Base-by-base conservation (phyloP, 2,329 filamentous ascomycete species). In the Emydomyces testavorans region DNA sequence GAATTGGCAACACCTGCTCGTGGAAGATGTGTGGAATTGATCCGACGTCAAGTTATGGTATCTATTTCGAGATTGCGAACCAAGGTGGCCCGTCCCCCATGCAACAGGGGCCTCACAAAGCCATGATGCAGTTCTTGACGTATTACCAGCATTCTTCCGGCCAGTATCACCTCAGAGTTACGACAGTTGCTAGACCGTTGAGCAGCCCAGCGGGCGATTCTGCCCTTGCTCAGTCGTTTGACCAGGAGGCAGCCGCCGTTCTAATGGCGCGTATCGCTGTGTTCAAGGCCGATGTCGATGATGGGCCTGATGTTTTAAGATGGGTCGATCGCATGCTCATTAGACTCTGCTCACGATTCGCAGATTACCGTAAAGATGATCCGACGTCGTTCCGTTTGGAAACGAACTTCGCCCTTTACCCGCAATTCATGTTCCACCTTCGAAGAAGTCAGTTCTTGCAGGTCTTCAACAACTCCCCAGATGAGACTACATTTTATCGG, bases 11-110 rank as follows among this genome's bases (percentile, higher is more conserved):
- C 64, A 98, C 92, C 0, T 96, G 90, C 67, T 90, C 89, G 2
- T 98, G 92, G 92, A 98, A 98, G 71, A 95, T 98, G 90, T 96
- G 92, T 60, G 89, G 88, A 56, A 95, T 98, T 56, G 89, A 96
- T 59, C 92, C 92, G 8, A 83, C 81, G 48, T 81, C 92, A 26
- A 95, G 88, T 60, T 96, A 96, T 60, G 92, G 88, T 52, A 78
- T 98, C 53, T 98, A 96, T 70, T 98, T 96, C 59, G 92, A 98
- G 66, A 93, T 98, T 62, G 90, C 92, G 39, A 87, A 85, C 58
- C 92, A 96, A 68, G 88, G 87, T 29, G 88, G 88, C 6, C 84
- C 88, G 13, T 77, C 84, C 41, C 80, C 85, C 54, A 85, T 93
- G 65, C 85, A 90, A 60, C 86, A 90, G 64, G 80, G 83, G 5